Evolutionary conservation across 176 grass and related monocot species (phyloP), one percentile per base, ranked within the genome.

Genomic region (Puya raimondii): DNA sequence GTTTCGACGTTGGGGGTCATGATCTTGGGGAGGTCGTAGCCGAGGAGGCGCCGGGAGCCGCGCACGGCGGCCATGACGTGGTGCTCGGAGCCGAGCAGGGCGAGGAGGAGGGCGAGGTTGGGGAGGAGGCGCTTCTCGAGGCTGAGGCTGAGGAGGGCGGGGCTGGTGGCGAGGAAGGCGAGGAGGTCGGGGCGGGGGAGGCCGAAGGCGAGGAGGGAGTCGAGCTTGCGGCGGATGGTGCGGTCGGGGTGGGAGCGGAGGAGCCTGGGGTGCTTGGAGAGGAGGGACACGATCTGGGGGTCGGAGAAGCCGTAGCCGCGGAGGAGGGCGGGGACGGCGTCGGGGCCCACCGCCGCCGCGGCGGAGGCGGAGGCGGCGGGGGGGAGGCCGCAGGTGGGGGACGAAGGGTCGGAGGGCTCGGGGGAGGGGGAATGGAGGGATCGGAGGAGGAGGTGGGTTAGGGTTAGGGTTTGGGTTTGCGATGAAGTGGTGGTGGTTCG

Each of bases 1-100:
- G 49, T 50, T 64, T 90, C 79, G 51, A 95, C 17, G 47, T 82
- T 87, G 12, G 87, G 79, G 47, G 85, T 17, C 12, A 90, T 15
- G 4, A 53, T 17, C 1, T 48, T 68, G 11, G 59, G 13, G 9
- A 90, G 18, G 26, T 85, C 70, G 0, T 48, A 76, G 22, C 68
- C 11, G 66, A 85, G 53, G 66, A 96, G 70, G 4, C 69, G 72
- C 0, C 61, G 9, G 63, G 49, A 72, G 16, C 51, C 59, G 48
- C 51, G 47, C 58, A 87, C 2, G 11, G 79, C 69, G 2, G 48
- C 2, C 33, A 20, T 47, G 66, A 85, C 79, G n/a, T 78, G 73
- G 23, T 71, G 7, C 2, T 83, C 23, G 12, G 66, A 59, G 23
- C 63, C 65, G 65, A 90, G 69, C 20, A 87, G 61, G 0, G 74